These are phyloP conservation scores for Brassica rapa DNA, from an alignment of 345 rosid genomes.

Conservation along the genomic window DNA sequence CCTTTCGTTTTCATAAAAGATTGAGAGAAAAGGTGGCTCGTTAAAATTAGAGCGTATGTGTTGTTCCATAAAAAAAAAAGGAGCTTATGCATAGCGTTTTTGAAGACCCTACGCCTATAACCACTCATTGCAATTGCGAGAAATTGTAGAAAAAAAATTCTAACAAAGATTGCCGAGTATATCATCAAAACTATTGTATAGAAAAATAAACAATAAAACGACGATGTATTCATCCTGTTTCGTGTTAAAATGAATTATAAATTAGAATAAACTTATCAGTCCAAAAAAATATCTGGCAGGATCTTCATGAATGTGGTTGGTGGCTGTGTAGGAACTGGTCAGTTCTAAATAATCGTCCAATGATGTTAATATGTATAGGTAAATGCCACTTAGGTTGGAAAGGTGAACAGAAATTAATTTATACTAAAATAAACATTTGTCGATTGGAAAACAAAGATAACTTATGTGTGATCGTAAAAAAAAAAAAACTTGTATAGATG, in stretches of 20 bases:
- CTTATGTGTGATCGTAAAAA: conserved; percentile 2
- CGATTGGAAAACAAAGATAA: not conserved
- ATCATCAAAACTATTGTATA: not conserved
- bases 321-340: conserved; percentile 12
- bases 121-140: not conserved
- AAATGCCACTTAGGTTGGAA: conserved; percentile 5
- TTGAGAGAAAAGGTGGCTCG: not conserved
- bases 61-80: no score
- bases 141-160: not conserved
- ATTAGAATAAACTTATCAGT: not conserved
- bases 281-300: not conserved
- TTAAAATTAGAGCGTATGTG: not conserved
- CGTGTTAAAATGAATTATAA: not conserved
- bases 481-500: not conserved
- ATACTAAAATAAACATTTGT: conserved; percentile 11
- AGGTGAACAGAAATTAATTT: not conserved
- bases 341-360: conserved; percentile 24
- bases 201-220: not conserved
- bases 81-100: not conserved
- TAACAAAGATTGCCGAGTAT: not conserved
- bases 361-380: conserved; percentile 3
- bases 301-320: conserved; percentile 11
- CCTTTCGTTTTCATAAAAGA: conserved; percentile 30
- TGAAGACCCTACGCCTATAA: conserved; percentile 2
- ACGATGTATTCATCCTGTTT: not conserved